Conservation (phyloP, 2,329 filamentous ascomycete genomes). For the Alternaria conjuncta region DNA sequence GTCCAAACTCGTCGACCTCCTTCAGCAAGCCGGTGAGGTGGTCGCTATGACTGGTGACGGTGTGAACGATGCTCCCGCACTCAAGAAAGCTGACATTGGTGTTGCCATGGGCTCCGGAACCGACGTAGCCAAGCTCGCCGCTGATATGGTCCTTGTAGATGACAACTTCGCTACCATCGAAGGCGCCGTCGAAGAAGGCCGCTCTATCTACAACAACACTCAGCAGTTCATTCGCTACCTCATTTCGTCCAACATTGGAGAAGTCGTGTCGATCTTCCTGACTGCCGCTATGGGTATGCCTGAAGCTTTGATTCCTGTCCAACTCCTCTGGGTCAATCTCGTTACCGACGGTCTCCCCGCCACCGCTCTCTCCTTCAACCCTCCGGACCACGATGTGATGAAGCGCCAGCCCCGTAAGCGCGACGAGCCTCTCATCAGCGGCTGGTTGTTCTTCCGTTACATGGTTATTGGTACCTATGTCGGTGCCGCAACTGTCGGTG, state of each 20-base stretch:
- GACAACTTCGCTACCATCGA: conserved; percentile 99
- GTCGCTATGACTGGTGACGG: conserved; percentile 99
- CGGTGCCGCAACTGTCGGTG: conserved; percentile 90
- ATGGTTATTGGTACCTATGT: conserved; percentile 96
- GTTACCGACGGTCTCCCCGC: conserved; percentile 97
- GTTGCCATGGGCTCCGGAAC: conserved; percentile 99
- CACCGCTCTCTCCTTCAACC: conserved; percentile 96
- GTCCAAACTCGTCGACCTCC: conserved; percentile 94
- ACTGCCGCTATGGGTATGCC: conserved; percentile 97
- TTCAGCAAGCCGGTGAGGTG: conserved; percentile 90
- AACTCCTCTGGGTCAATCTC: conserved; percentile 97
- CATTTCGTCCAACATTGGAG: conserved; percentile 98
- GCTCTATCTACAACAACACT: conserved; percentile 99
- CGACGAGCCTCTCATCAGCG: conserved; percentile 88
- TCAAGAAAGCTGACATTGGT: conserved; percentile 99
- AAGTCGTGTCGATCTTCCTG: conserved; percentile 98
- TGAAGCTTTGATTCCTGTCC: conserved; percentile 94
- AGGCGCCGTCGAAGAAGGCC: conserved; percentile 92
- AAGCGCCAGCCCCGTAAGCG: conserved; percentile 87
- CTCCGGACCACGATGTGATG: conserved; percentile 98
- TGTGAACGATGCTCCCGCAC: conserved; percentile 95
- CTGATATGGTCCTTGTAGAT: conserved; percentile 98
- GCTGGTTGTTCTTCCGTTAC: conserved; percentile 98
- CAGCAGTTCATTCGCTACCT: conserved; percentile 99
- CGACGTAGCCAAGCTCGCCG: conserved; percentile 93